phyloP scores from a whole-genome alignment of 345 rosid genomes.

The Kernera saxatilis region DNA sequence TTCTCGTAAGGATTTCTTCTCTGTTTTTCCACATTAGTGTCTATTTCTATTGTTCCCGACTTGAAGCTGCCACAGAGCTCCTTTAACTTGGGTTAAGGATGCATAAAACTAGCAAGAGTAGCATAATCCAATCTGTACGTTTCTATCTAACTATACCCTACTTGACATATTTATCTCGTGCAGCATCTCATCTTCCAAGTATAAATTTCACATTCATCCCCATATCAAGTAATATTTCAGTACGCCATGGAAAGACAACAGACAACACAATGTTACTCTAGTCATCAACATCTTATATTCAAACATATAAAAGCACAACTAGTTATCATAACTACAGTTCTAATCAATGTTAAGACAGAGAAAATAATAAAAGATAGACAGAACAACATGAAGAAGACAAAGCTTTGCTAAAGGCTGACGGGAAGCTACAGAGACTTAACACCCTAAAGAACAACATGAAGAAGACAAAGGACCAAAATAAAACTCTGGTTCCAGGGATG shows the following conservation, averaged over 20 bases:
- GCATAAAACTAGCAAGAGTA: background rate
- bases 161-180: background rate
- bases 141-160: background rate
- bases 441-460: background rate
- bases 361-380: no score
- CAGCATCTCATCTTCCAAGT: background rate
- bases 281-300: background rate
- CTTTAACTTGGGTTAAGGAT: background rate
- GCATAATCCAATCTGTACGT: background rate
- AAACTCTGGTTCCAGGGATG: background rate
- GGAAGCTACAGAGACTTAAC: background rate
- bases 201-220: background rate
- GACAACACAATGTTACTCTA: background rate
- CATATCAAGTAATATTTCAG: background rate
- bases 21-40: background rate
- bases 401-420: no score
- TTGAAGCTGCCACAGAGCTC: background rate
- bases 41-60: background rate
- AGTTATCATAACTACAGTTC: no score
- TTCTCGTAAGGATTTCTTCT: background rate
- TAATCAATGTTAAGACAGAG: no score
- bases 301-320: background rate
- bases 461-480: background rate
- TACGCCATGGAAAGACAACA: background rate
- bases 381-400: no score